phyloP scores from a whole-genome alignment of 306 rosid species.

The Boehmeria nivea region DNA sequence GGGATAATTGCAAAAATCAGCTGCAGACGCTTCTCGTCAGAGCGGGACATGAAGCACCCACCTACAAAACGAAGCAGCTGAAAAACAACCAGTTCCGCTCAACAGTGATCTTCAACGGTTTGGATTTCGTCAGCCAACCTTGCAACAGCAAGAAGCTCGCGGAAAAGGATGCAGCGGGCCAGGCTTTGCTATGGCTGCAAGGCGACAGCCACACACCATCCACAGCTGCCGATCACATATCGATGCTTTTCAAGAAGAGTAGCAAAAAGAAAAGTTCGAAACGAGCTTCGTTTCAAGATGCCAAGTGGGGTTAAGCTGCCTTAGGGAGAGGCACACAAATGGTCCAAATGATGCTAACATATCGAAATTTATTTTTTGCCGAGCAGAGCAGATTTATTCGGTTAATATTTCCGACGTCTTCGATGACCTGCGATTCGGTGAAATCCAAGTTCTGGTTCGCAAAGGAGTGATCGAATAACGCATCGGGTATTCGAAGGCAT shows the following conservation, averaged over 20 bases:
- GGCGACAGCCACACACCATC: slow-evolving; percentile 57
- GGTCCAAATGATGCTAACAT: too few species aligned
- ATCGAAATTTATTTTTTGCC: too few species aligned
- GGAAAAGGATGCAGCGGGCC: slow-evolving; percentile 79
- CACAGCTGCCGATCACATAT: slow-evolving; percentile 42
- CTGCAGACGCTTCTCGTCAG: slow-evolving; percentile 71
- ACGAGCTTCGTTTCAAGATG: slow-evolving; percentile 28
- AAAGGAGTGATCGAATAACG: too few species aligned
- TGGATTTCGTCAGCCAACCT: slow-evolving; percentile 68
- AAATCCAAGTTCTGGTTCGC: too few species aligned
- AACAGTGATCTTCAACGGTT: slow-evolving; percentile 78
- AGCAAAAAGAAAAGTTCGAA: slow-evolving; percentile 37
- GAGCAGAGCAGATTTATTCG: too few species aligned
- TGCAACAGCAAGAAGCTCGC: slow-evolving; percentile 66
- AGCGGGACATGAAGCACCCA: slow-evolving; percentile 74
- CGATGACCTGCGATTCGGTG: too few species aligned
- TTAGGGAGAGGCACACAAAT: too few species aligned
- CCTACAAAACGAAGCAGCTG: slow-evolving; percentile 69
- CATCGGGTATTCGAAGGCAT: too few species aligned
- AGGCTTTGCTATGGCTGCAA: slow-evolving; percentile 78
- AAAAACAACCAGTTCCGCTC: slow-evolving; percentile 68
- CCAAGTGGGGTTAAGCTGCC: slow-evolving; percentile 48
- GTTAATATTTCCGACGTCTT: too few species aligned
- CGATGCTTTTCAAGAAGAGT: slow-evolving; percentile 56
- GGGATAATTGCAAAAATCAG: slow-evolving; percentile 52